phyloP scores from a whole-genome alignment of 2,329 filamentous ascomycete species.

The Microdochium bolleyi region DNA sequence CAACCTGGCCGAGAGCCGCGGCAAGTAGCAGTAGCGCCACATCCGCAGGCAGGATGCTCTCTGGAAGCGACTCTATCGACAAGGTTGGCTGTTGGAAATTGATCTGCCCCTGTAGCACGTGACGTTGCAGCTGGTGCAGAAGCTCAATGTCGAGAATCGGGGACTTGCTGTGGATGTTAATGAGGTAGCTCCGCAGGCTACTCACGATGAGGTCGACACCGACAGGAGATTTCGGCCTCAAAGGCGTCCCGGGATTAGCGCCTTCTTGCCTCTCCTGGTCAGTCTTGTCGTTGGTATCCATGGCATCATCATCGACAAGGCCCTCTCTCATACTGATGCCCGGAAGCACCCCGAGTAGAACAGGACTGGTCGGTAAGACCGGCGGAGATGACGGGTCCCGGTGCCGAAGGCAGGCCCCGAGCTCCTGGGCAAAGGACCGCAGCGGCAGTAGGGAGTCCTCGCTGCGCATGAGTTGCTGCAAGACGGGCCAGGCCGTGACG shows the following conservation, averaged over 20 bases:
- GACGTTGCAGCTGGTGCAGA: neutral
- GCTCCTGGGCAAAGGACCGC: neutral
- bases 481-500: neutral
- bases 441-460: neutral
- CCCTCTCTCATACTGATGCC: neutral
- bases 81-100: neutral
- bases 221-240: too few relatives aligned
- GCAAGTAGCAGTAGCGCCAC: neutral
- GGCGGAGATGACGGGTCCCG: neutral
- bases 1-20: neutral
- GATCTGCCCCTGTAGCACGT: neutral
- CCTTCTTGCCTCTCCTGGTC: neutral
- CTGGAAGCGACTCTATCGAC: neutral
- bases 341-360: neutral
- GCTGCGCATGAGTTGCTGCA: neutral
- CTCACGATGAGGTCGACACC: neutral
- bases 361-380: neutral
- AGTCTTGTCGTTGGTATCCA: too few relatives aligned
- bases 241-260: neutral
- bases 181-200: neutral
- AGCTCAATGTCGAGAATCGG: neutral
- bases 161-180: neutral
- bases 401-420: neutral
- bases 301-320: neutral
- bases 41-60: neutral